Base-by-base conservation (phyloP, 2,329 filamentous ascomycete species). In the Paramyrothecium roridum region DNA sequence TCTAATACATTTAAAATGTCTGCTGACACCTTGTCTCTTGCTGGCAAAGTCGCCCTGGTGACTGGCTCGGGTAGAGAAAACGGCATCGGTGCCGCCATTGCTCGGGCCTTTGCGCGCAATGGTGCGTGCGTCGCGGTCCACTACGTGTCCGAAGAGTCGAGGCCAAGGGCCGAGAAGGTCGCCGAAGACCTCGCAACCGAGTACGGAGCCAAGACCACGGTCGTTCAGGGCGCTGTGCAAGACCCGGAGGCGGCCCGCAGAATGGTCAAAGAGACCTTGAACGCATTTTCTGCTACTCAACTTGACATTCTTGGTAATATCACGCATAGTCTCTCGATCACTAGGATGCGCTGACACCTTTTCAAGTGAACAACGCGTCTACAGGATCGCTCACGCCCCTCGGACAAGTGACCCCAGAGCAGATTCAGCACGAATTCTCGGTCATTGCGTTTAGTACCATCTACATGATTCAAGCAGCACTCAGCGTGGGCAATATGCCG, bases 1-100 rank as follows among this genome's bases (percentile, higher is more conserved):
- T 30, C 11, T 22, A 50, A 8, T 13, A 30, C 12, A 48, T 16
- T 22, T 26, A 48, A 30, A 48, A 59, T 57, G 57, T 30, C 56
- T 13, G 11, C 23, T 2, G 55, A 59, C 11, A 54, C 50, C 21
- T 52, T 59, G 21, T 73, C 71, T 7, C 70, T 77, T 30, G 59
- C 61, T 20, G 71, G 70, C 54, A 76, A 76, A 58, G 60, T 66
- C 2, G 74, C 73, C 60, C 70, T 77, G 46, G 61, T 76, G 48
- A 77, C 74, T 2, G 74, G 74, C 20, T 76, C 73, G 19, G 71
- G 72, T 45, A 65, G 67, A 23, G 70, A 73, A 34, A 74, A 69
- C 52, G 71, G 71, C 16, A 73, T 76, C 33, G 74, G 74, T 17
- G 73, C 73, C 2, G 73, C 62, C 43, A 76, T 73, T 37, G 73